Conservation (phyloP, 495 filamentous ascomycete species). For the Neurospora sp. region DNA sequence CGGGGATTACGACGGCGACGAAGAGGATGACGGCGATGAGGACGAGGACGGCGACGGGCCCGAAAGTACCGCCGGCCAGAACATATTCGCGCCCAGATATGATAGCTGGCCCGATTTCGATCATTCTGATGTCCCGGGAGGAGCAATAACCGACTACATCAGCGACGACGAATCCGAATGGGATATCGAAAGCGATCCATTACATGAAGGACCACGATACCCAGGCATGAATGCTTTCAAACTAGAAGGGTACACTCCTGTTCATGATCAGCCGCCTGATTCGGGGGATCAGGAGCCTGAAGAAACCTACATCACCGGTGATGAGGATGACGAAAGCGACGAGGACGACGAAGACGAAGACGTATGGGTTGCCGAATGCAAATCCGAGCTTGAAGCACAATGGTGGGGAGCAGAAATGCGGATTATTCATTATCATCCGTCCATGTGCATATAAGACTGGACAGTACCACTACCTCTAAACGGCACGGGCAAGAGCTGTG, state of each 20-base stretch:
- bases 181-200: neutral
- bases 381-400: neutral
- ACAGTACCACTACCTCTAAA: too few relatives aligned
- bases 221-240: neutral
- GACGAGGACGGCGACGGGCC: neutral
- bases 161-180: neutral
- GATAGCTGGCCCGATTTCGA: neutral
- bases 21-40: too few relatives aligned
- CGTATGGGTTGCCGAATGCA: neutral
- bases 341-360: neutral
- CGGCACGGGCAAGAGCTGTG: too few relatives aligned
- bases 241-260: neutral
- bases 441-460: too few relatives aligned
- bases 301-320: neutral
- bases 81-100: neutral
- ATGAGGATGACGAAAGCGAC: neutral
- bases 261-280: accelerated
- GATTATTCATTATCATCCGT: neutral
- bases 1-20: too few relatives aligned
- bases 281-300: neutral
- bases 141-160: neutral
- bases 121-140: too few relatives aligned
- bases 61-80: neutral
- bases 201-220: neutral
- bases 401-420: neutral